Conservation (phyloP, 371 early-diverging fungal species). For the Lichtheimia ramosa region DNA sequence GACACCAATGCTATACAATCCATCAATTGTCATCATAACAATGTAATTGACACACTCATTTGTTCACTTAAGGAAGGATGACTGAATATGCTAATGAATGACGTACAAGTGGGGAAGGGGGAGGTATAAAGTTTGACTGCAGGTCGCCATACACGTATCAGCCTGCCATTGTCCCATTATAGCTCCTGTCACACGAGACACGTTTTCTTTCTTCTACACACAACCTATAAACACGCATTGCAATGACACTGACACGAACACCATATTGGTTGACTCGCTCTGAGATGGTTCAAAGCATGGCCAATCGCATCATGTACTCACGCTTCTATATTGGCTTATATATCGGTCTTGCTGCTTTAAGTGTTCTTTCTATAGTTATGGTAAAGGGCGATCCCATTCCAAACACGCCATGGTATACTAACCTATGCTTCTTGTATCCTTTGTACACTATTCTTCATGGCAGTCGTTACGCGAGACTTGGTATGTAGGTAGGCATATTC, state of each 20-base stretch:
- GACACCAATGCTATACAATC: too few species aligned
- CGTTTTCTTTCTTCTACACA: too few species aligned
- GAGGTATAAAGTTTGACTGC: too few species aligned
- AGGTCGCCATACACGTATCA: too few species aligned
- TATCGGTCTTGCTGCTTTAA: background rate
- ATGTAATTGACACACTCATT: too few species aligned
- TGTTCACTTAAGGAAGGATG: too few species aligned
- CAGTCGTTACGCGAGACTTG: slow-evolving; percentile 1
- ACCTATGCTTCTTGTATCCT: background rate
- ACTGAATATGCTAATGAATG: too few species aligned
- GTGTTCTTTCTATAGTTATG: background rate
- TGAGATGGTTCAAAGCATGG: background rate
- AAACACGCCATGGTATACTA: background rate
- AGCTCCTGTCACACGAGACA: too few species aligned
- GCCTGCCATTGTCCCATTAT: too few species aligned
- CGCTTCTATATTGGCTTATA: background rate
- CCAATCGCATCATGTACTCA: background rate
- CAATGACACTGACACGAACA: background rate
- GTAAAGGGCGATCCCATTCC: background rate
- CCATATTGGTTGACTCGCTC: background rate
- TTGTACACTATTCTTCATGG: background rate
- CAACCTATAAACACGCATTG: too few species aligned
- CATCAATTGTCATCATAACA: too few species aligned
- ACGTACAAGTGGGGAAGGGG: too few species aligned
- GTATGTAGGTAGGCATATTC: background rate